Percentiles rank a stretch among this genome's conserved stretches.
These are phyloP conservation scores for Alternaria sp. DNA, from an alignment of 2,329 filamentous ascomycete genomes.

Conservation along the genomic window DNA sequence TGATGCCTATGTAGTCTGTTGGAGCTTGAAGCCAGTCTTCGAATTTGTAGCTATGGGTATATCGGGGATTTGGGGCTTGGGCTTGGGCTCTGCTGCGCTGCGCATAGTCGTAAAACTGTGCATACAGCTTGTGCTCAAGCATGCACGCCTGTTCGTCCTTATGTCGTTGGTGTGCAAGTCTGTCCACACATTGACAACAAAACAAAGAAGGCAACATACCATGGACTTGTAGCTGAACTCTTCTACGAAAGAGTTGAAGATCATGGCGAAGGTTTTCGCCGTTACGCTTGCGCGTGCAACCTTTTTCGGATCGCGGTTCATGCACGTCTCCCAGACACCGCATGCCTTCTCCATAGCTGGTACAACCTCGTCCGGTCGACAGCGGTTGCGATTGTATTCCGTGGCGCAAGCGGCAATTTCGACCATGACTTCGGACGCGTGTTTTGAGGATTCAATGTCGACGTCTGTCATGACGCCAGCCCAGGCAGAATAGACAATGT, in stretches of 20 bases:
- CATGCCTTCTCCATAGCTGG: constrained; percentile 79
- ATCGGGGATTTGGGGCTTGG: background rate
- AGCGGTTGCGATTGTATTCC: constrained; percentile 79
- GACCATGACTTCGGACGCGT: constrained; percentile 72
- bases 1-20: background rate
- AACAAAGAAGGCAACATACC: constrained; percentile 54
- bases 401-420: constrained; percentile 77
- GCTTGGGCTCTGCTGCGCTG: background rate
- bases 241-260: constrained; percentile 93
- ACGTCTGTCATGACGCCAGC: constrained; percentile 78
- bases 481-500: constrained; percentile 74
- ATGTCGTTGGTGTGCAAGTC: background rate
- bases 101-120: background rate
- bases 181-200: background rate
- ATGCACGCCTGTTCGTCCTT: background rate
- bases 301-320: constrained; percentile 80
- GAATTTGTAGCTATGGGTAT: background rate
- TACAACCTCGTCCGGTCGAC: constrained; percentile 69
- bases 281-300: constrained; percentile 82
- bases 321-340: constrained; percentile 83
- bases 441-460: constrained; percentile 72
- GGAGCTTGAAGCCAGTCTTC: background rate
- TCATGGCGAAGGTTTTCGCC: constrained; percentile 87
- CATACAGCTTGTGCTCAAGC: background rate
- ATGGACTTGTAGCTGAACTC: constrained; percentile 86